phyloP scores from a whole-genome alignment of 148 eudicot species.

The Heliamphora exappendiculata region DNA sequence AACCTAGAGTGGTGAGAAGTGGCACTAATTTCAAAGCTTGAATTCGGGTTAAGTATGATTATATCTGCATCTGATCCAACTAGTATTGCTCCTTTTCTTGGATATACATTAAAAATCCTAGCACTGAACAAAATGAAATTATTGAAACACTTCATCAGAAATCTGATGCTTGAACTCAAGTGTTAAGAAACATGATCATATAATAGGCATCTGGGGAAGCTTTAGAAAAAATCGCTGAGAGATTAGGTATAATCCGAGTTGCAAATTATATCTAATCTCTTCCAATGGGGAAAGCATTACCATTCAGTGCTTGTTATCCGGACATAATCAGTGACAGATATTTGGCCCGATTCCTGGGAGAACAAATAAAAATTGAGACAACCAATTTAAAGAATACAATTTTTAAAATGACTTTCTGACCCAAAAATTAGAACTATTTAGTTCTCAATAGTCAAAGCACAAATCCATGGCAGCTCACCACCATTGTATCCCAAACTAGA shows the following conservation, averaged over 20 bases:
- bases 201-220: not conserved
- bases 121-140: constrained; percentile 45
- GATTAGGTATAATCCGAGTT: not conserved
- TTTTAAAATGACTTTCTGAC: too few species aligned
- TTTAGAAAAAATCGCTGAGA: not conserved
- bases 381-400: not conserved
- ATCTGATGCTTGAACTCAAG: not conserved
- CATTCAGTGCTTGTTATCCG: constrained; percentile 94
- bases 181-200: not conserved
- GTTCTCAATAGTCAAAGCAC: not conserved
- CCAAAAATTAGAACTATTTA: not conserved
- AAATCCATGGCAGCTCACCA: constrained; percentile 46
- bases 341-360: constrained; percentile 79
- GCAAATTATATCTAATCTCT: too few species aligned
- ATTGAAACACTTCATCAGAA: not conserved
- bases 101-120: constrained; percentile 79
- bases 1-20: constrained; percentile 62
- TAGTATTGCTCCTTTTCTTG: constrained; percentile 90
- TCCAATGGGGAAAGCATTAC: constrained; percentile 43
- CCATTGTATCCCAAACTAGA: constrained; percentile 89
- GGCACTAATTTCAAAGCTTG: constrained; percentile 73
- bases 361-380: not conserved
- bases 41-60: constrained; percentile 80
- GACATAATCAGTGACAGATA: constrained; percentile 80
- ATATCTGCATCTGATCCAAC: constrained; percentile 98